Evolutionary conservation across 192 early-diverging fungal genomes (phyloP).

Genomic region (Entophlyctis luteolus): DNA sequence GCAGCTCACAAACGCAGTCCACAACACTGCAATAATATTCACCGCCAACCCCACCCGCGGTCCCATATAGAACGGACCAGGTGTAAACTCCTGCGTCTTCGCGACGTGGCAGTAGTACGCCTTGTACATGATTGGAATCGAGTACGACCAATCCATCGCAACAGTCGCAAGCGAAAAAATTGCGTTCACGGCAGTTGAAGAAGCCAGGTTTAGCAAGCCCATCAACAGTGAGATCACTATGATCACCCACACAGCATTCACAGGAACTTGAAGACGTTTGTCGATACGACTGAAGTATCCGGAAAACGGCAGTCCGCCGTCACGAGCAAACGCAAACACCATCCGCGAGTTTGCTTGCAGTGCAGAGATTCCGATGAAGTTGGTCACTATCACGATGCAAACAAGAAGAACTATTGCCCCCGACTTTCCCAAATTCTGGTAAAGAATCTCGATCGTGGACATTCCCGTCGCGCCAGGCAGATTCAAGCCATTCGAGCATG

Average conservation of each 20-base stretch:
- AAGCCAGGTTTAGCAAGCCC: neutral
- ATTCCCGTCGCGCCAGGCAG: conserved; percentile 13
- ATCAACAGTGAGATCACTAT: conserved; percentile 35
- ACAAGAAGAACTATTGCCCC: conserved; percentile 38
- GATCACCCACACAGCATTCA: conserved; percentile 44
- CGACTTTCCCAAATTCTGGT: conserved; percentile 26
- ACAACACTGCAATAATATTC: conserved; percentile 14
- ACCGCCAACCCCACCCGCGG: neutral
- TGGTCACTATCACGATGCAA: conserved; percentile 37
- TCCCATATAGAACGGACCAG: conserved; percentile 18
- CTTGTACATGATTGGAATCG: conserved; percentile 15
- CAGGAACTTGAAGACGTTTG: conserved; percentile 36
- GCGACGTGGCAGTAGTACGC: conserved; percentile 18
- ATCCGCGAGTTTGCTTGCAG: conserved; percentile 46
- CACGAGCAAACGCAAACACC: conserved; percentile 54
- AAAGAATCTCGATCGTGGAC: conserved; percentile 37
- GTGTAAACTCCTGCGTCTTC: neutral
- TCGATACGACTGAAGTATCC: conserved; percentile 36
- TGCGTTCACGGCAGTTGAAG: conserved; percentile 30
- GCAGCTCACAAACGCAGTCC: conserved; percentile 1
- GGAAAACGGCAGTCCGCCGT: conserved; percentile 44
- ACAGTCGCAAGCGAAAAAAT: conserved; percentile 41
- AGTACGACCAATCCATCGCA: conserved; percentile 24
- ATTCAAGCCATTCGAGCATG: conserved; percentile 20
- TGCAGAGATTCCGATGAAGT: conserved; percentile 38